These are phyloP conservation scores for Chrysanthemum lavandulifolium DNA, from an alignment of 129 eudicot species.

Conservation along the genomic window DNA sequence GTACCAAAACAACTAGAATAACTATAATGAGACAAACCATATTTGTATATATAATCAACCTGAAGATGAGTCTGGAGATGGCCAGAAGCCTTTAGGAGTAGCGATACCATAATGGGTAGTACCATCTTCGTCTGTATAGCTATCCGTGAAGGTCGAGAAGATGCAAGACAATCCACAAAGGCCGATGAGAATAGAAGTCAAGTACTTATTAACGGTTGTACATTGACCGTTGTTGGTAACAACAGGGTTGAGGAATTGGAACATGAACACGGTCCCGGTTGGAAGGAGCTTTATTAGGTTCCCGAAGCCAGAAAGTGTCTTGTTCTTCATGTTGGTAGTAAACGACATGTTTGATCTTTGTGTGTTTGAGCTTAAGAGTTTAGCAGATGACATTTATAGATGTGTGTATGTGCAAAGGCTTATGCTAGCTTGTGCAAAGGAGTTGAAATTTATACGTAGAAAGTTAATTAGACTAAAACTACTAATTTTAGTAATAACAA, in stretches of 20 bases:
- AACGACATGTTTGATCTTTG: neutral
- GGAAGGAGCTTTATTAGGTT: constrained; percentile 84
- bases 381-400: no score
- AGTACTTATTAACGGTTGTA: constrained; percentile 45
- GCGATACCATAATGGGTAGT: constrained; percentile 57
- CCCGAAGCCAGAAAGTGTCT: constrained; percentile 51
- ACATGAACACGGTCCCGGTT: constrained; percentile 75
- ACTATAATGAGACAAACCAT: no score
- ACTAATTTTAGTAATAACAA: no score
- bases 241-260: constrained; percentile 65
- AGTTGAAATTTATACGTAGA: no score
- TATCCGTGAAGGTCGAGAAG: constrained; percentile 76
- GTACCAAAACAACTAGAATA: no score
- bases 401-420: no score
- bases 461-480: no score
- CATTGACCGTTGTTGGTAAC: constrained; percentile 73
- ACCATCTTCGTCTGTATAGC: constrained; percentile 57
- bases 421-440: no score
- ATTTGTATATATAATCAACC: constrained; percentile 12
- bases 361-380: neutral
- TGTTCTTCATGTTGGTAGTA: constrained; percentile 31
- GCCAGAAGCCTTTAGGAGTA: constrained; percentile 62
- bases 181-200: constrained; percentile 41
- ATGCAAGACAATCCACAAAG: constrained; percentile 57
- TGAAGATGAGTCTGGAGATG: constrained; percentile 12